Evolutionary conservation across 768 basidiomycete genomes (phyloP).

Genomic region (Boletellus ananas): DNA sequence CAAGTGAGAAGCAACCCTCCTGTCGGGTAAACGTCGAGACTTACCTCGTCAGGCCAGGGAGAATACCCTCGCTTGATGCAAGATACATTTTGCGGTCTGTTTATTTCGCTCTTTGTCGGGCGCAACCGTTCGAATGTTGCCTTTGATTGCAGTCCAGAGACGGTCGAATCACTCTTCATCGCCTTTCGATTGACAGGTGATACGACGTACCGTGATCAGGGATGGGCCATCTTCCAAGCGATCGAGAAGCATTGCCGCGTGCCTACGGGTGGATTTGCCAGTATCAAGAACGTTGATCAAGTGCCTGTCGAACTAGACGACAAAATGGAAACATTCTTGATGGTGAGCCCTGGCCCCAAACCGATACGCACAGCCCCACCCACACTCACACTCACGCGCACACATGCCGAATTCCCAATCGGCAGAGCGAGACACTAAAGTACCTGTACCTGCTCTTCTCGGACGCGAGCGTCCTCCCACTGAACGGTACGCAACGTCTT

Average conservation of each 20-base stretch:
- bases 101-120: background rate
- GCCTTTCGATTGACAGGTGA: slow-evolving; percentile 91
- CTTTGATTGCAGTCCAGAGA: slow-evolving; percentile 66
- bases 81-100: slow-evolving; percentile 84
- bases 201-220: slow-evolving; percentile 71
- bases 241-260: slow-evolving; percentile 82
- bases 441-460: slow-evolving; percentile 88
- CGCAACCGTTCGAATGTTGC: background rate
- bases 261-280: slow-evolving; percentile 78
- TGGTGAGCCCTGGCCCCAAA: slow-evolving; percentile 45
- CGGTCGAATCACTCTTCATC: slow-evolving; percentile 89
- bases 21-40: background rate
- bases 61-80: slow-evolving; percentile 63
- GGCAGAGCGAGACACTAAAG: slow-evolving; percentile 83
- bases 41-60: slow-evolving; percentile 22
- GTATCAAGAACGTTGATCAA: slow-evolving; percentile 80
- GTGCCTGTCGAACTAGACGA: slow-evolving; percentile 68
- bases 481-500: slow-evolving; percentile 55
- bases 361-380: background rate
- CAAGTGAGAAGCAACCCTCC: slow-evolving; percentile 36
- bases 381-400: too few relatives aligned
- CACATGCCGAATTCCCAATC: background rate
- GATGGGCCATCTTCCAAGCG: slow-evolving; percentile 87
- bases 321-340: slow-evolving; percentile 94
- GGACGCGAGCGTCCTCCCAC: slow-evolving; percentile 64